Conservation (phyloP, 2,329 filamentous ascomycete genomes). For the Aspergillus vadensis region DNA sequence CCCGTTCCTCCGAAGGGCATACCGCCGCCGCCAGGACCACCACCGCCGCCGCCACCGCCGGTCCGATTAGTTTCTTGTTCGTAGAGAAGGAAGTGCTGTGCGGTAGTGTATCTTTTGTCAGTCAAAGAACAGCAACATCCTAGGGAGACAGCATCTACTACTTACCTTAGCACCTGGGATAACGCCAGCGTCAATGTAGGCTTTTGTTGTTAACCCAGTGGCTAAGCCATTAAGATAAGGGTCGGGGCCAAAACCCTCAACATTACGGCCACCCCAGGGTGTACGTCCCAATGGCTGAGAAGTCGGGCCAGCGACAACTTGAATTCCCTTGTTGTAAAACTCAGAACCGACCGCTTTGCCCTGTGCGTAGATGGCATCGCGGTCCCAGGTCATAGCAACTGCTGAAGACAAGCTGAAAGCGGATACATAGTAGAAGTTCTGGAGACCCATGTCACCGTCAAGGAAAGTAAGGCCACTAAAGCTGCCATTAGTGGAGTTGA, state of each 20-base stretch:
- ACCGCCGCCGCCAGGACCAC: not conserved
- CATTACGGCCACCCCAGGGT: conserved; percentile 23
- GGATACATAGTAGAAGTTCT: conserved; percentile 25
- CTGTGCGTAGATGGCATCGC: conserved; percentile 24
- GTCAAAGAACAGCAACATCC: not conserved
- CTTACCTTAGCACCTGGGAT: conserved; percentile 13
- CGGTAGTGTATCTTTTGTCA: not conserved
- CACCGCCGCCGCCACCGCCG: not conserved
- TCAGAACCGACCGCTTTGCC: conserved; percentile 20
- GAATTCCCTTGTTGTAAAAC: conserved; percentile 23
- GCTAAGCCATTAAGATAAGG: conserved; percentile 48
- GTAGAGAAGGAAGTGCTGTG: conserved; percentile 13
- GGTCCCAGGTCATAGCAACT: conserved; percentile 26
- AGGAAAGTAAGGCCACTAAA: conserved; percentile 28
- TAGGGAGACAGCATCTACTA: not conserved
- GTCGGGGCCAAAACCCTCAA: conserved; percentile 48
- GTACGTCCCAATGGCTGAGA: conserved; percentile 24
- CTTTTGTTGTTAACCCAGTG: conserved; percentile 50
- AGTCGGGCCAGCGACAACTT: conserved; percentile 23
- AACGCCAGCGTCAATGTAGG: conserved; percentile 57
- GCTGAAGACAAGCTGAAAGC: conserved; percentile 22
- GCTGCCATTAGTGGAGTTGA: conserved; percentile 24
- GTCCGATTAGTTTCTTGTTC: conserved; percentile 14
- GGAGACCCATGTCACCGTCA: conserved; percentile 23
- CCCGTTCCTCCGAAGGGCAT: not conserved